Evolutionary conservation across 139 green algal species (phyloP).

Genomic region (Edaphochlamys debaryana): DNA sequence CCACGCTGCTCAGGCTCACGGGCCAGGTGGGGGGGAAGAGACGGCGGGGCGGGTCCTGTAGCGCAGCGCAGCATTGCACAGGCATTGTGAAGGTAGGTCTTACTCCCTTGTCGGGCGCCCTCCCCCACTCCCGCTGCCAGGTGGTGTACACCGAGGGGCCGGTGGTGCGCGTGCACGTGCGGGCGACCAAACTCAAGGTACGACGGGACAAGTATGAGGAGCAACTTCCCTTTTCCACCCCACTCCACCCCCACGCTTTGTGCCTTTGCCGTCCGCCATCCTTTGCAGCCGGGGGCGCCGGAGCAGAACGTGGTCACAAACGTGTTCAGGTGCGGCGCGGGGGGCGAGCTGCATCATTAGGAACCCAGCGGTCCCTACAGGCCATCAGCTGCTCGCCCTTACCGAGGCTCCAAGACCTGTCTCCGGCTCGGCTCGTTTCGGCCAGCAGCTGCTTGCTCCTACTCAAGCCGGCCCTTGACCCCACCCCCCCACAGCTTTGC

Average conservation of each 20-base stretch:
- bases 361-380: too few species aligned
- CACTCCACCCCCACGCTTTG: too few species aligned
- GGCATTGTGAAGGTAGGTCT: background rate
- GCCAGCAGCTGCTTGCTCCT: too few species aligned
- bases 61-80: background rate
- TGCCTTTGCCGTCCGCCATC: too few species aligned
- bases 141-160: slow-evolving; percentile 49
- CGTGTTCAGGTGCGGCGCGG: slow-evolving; percentile 13
- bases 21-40: slow-evolving; percentile 35
- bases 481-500: background rate
- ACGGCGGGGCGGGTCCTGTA: background rate
- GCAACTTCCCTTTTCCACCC: too few species aligned
- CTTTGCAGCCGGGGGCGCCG: slow-evolving; percentile 27
- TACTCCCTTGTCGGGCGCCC: too few species aligned
- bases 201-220: too few species aligned
- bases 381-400: too few species aligned
- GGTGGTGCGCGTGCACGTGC: slow-evolving; percentile 52
- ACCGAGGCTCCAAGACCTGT: too few species aligned
- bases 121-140: background rate
- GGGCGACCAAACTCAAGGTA: slow-evolving; percentile 51
- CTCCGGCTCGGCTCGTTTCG: too few species aligned
- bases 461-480: too few species aligned
- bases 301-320: slow-evolving; percentile 43
- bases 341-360: too few species aligned
- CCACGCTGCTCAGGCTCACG: slow-evolving; percentile 41